These are phyloP conservation scores for Oryza officinalis DNA, from an alignment of 176 grass and related monocot species.

Conservation along the genomic window DNA sequence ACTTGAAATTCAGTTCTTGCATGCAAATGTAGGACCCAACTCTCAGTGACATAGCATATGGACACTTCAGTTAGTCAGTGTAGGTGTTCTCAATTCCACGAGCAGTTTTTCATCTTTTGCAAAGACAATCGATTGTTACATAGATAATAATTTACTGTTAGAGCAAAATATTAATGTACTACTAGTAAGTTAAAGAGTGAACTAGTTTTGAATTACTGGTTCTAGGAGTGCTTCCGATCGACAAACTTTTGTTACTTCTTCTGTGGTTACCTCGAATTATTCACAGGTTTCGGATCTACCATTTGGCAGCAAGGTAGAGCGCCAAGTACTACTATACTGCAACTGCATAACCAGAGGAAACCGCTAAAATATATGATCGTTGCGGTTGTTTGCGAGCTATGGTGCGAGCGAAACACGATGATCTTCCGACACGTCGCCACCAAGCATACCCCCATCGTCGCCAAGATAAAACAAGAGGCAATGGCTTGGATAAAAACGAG, in stretches of 20 bases:
- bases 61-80: background rate
- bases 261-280: slow-evolving; percentile 13
- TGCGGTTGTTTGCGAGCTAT: too few relatives aligned
- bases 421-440: too few relatives aligned
- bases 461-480: too few relatives aligned
- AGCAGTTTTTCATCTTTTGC: background rate
- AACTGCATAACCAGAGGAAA: background rate
- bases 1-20: too few relatives aligned
- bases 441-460: too few relatives aligned
- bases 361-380: too few relatives aligned
- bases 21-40: background rate
- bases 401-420: too few relatives aligned
- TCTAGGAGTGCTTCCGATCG: background rate
- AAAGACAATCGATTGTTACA: background rate
- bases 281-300: slow-evolving; percentile 26
- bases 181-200: background rate
- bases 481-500: too few relatives aligned
- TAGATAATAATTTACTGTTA: background rate
- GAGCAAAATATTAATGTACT: background rate
- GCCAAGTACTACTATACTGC: background rate
- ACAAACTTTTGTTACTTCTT: background rate
- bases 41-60: background rate
- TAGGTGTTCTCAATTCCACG: background rate
- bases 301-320: background rate
- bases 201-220: background rate